phyloP scores from a whole-genome alignment of 257 asterid genomes.

The Fraxinus pennsylvanica region DNA sequence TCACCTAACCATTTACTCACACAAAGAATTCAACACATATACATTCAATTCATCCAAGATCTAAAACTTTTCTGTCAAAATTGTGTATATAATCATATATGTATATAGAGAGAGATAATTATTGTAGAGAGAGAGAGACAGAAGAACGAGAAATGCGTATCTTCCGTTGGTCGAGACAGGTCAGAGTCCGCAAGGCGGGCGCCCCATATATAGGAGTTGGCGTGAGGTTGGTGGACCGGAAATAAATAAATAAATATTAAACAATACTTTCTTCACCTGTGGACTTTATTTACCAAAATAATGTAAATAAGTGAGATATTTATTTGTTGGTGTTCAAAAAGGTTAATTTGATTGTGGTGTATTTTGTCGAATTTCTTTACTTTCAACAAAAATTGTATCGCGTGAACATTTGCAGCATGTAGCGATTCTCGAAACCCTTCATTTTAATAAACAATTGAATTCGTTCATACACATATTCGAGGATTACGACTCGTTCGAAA shows the following conservation, averaged over 20 bases:
- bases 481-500: no score
- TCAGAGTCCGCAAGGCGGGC: constrained; percentile 16
- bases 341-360: no score
- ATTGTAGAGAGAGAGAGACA: not conserved
- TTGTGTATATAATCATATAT: constrained; percentile 10
- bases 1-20: constrained; percentile 29
- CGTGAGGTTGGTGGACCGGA: constrained; percentile 22
- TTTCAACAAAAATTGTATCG: no score
- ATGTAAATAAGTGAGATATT: no score
- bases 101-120: not conserved
- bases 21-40: constrained; percentile 9
- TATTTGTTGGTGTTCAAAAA: no score
- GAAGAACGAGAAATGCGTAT: constrained; percentile 34
- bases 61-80: constrained; percentile 17
- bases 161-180: constrained; percentile 45
- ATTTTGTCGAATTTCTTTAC: no score
- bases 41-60: not conserved
- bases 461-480: no score
- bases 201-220: constrained; percentile 34
- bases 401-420: no score
- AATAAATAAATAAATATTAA: constrained; percentile 22
- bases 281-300: not conserved
- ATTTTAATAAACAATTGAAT: no score
- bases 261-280: not conserved
- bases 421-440: no score